Evolutionary conservation across 345 rosid species (phyloP).

Genomic region (Corymbia maculata): DNA sequence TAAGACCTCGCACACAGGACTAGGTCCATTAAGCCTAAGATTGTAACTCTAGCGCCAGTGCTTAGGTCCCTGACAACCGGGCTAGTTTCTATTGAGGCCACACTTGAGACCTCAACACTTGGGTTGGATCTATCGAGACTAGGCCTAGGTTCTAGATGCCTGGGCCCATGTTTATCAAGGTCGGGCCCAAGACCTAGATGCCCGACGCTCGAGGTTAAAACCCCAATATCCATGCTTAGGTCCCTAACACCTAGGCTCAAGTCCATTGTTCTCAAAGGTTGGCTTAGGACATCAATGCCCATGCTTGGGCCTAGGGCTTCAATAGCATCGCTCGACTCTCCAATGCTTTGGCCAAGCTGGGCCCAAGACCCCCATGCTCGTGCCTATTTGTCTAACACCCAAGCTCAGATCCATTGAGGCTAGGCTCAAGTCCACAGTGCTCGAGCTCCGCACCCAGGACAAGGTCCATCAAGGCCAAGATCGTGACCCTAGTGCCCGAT

Average conservation of each 20-base stretch:
- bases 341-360: background rate
- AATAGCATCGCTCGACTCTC: background rate
- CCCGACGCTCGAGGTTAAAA: too few relatives aligned
- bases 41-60: background rate
- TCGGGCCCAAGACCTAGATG: background rate
- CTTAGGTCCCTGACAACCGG: accelerated
- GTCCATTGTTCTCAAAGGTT: background rate
- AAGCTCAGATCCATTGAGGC: background rate
- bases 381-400: background rate
- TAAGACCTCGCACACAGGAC: background rate
- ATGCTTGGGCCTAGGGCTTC: background rate
- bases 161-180: background rate
- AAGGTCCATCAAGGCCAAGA: background rate
- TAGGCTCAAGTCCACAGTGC: too few relatives aligned
- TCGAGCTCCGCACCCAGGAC: background rate
- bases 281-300: background rate
- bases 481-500: background rate
- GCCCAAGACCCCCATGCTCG: background rate
- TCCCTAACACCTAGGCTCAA: background rate
- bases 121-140: background rate
- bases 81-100: background rate
- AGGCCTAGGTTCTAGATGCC: background rate
- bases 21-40: background rate
- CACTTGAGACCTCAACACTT: background rate
- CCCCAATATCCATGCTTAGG: background rate